Conservation (phyloP, 768 basidiomycete species). For the Steccherinum ochraceum region DNA sequence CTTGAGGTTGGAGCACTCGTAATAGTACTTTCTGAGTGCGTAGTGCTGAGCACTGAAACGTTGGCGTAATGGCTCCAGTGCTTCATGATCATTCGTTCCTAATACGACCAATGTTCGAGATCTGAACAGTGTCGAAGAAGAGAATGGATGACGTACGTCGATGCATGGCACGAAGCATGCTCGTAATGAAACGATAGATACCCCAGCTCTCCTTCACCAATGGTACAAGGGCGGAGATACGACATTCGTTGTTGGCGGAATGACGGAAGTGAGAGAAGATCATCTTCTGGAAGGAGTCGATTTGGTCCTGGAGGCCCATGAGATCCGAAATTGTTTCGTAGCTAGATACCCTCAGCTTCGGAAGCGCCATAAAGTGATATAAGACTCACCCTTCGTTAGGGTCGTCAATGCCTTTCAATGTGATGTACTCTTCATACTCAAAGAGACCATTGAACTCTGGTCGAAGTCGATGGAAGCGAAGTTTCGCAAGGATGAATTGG, state of each 20-base stretch:
- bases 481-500: slow-evolving; percentile 90
- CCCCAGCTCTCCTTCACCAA: slow-evolving; percentile 99
- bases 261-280: slow-evolving; percentile 92
- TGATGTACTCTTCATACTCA: slow-evolving; percentile 98
- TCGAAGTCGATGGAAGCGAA: slow-evolving; percentile 91
- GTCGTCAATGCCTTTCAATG: slow-evolving; percentile 95
- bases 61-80: slow-evolving; percentile 80
- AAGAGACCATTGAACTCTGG: slow-evolving; percentile 98
- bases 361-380: neutral
- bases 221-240: slow-evolving; percentile 92
- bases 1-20: slow-evolving; percentile 98
- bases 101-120: too few species aligned
- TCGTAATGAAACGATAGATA: slow-evolving; percentile 97
- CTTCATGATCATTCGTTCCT: slow-evolving; percentile 90
- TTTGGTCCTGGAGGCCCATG: slow-evolving; percentile 97
- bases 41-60: slow-evolving; percentile 91
- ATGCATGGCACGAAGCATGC: slow-evolving; percentile 97
- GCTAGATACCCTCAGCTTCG: slow-evolving; percentile 34
- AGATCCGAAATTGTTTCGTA: slow-evolving; percentile 98
- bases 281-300: slow-evolving; percentile 97
- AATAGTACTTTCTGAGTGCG: slow-evolving; percentile 94
- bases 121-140: slow-evolving; percentile 5
- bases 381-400: slow-evolving; percentile 91
- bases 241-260: slow-evolving; percentile 93
- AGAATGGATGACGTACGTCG: slow-evolving; percentile 48